phyloP scores from a whole-genome alignment of 2,329 filamentous ascomycete genomes.

The Penicillium sp. region DNA sequence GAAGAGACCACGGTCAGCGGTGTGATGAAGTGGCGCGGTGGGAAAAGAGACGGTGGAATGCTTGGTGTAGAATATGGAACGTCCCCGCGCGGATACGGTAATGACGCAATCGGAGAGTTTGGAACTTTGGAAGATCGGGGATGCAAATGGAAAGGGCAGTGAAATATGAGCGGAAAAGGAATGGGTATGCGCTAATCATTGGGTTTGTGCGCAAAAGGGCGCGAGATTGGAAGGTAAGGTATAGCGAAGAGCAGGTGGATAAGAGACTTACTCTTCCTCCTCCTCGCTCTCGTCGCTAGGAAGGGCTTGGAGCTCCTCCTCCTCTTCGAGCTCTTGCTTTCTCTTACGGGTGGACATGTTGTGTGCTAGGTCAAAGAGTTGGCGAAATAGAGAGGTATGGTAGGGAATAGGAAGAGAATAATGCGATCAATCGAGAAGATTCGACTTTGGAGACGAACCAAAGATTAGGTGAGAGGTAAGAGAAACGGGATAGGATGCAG shows the following conservation, averaged over 20 bases:
- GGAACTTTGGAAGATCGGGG: not conserved
- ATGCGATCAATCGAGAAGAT: not conserved
- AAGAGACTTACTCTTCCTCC: slow-evolving; percentile 54
- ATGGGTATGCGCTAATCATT: not conserved
- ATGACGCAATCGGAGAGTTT: slow-evolving; percentile 9
- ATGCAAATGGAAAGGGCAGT: not conserved
- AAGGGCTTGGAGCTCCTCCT: slow-evolving; percentile 52
- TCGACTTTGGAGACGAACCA: not conserved
- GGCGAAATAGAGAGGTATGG: slow-evolving; percentile 14
- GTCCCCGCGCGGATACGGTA: not conserved
- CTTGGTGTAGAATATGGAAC: not conserved
- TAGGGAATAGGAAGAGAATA: not conserved
- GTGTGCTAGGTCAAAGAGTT: not conserved
- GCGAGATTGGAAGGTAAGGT: not conserved
- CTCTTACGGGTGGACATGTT: slow-evolving; percentile 56
- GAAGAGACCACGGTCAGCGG: not conserved
- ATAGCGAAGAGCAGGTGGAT: not conserved
- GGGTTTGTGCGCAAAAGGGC: not conserved
- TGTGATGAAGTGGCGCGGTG: not conserved
- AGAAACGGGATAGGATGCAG: slow-evolving; percentile 48
- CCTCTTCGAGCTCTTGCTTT: slow-evolving; percentile 55
- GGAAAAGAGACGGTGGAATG: not conserved
- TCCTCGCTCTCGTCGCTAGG: slow-evolving; percentile 57
- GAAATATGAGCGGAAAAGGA: not conserved
- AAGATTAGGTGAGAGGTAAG: slow-evolving; percentile 42